These are phyloP conservation scores for Mucor ambiguus DNA, from an alignment of 371 early-diverging fungal genomes.

Conservation along the genomic window DNA sequence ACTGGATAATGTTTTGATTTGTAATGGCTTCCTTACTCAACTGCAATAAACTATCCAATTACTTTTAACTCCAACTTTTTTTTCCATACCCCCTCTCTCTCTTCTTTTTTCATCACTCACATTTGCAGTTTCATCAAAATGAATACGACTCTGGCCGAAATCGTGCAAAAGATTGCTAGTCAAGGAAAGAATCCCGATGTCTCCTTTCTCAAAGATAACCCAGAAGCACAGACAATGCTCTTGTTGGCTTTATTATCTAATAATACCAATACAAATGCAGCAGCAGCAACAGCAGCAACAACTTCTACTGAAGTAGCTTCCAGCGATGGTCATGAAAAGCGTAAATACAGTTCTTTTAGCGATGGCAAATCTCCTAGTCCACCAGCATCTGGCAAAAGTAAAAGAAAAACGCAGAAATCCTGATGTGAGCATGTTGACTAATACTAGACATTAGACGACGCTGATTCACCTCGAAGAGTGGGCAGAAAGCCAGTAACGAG, in stretches of 20 bases:
- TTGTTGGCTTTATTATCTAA: conserved; percentile 21
- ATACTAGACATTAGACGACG: neutral
- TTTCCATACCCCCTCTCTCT: neutral
- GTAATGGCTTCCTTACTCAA: neutral
- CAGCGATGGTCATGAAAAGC: conserved; percentile 10
- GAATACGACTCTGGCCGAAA: conserved; percentile 20
- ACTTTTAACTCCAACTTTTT: neutral
- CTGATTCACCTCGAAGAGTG: conserved; percentile 16
- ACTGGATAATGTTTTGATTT: conserved; percentile 2
- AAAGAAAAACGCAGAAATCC: neutral
- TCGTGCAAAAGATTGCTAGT: conserved; percentile 20
- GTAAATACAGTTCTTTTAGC: conserved; percentile 14
- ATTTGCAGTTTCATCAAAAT: neutral
- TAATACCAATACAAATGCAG: neutral
- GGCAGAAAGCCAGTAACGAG: conserved; percentile 31
- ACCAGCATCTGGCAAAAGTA: conserved; percentile 7
- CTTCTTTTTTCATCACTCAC: neutral
- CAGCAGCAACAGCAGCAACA: neutral
- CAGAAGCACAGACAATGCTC: conserved; percentile 28
- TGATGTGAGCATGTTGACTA: neutral
- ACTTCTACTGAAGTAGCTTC: neutral
- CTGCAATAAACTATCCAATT: neutral
- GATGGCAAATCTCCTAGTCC: conserved; percentile 5
- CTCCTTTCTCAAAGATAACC: conserved; percentile 29
- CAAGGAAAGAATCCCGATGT: conserved; percentile 27